Evolutionary conservation across 345 rosid genomes (phyloP).

Genomic region (Corchorus olitorius): DNA sequence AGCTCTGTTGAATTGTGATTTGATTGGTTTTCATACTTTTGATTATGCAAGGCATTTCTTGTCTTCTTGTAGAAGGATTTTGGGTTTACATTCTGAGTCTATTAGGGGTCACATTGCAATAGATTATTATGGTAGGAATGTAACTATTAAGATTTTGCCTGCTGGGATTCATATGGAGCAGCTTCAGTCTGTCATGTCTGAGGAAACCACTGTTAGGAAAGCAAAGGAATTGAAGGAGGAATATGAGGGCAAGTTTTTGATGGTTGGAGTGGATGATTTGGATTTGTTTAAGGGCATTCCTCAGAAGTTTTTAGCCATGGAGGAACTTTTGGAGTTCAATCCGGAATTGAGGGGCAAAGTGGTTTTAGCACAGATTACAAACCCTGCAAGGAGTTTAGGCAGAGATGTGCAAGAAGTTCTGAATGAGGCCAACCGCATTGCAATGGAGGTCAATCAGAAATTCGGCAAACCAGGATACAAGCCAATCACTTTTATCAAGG

Average conservation of each 20-base stretch:
- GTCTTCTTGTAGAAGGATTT: constrained; percentile 80
- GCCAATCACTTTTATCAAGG: constrained; percentile 61
- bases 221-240: constrained; percentile 61
- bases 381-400: constrained; percentile 82
- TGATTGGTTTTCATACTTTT: constrained; percentile 82
- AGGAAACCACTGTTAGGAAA: constrained; percentile 39
- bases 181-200: constrained; percentile 47
- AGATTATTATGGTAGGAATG: constrained; percentile 76
- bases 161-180: constrained; percentile 80
- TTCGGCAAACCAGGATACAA: constrained; percentile 58
- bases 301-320: constrained; percentile 73
- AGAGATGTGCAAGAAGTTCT: constrained; percentile 68
- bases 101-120: constrained; percentile 85
- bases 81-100: constrained; percentile 76
- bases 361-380: constrained; percentile 73
- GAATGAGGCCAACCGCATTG: constrained; percentile 42
- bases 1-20: constrained; percentile 74
- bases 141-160: constrained; percentile 75
- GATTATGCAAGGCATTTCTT: constrained; percentile 91
- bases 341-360: constrained; percentile 49
- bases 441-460: constrained; percentile 49
- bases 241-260: constrained; percentile 52
- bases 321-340: constrained; percentile 55
- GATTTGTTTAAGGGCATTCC: constrained; percentile 78
- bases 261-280: constrained; percentile 81